Percentiles rank a stretch among this genome's conserved stretches.
These are phyloP conservation scores for Iris pallida DNA, from an alignment of 116 monocot species.

Conservation along the genomic window DNA sequence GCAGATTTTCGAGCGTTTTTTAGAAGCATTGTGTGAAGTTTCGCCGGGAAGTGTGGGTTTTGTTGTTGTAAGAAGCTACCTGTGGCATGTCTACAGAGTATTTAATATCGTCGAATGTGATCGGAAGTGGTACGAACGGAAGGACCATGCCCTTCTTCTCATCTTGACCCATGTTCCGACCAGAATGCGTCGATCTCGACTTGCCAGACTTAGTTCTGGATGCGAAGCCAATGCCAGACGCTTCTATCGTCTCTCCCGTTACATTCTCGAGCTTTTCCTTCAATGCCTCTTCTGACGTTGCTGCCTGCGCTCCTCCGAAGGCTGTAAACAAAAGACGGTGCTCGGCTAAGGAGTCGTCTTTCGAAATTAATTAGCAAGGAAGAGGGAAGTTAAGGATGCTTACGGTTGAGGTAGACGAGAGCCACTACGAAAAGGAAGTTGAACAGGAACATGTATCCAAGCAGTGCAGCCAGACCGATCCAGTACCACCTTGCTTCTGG, in stretches of 20 bases:
- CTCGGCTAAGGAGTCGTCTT: not conserved
- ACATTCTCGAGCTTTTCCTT: conserved; percentile 46
- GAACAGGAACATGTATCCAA: conserved; percentile 22
- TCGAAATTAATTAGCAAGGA: not conserved
- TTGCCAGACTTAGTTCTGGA: not conserved
- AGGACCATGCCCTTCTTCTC: conserved; percentile 53
- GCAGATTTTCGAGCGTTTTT: not conserved
- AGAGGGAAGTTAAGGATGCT: not conserved
- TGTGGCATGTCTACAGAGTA: conserved; percentile 49
- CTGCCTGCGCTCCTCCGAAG: conserved; percentile 12
- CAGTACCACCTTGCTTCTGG: conserved; percentile 35
- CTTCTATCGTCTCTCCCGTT: conserved; percentile 31
- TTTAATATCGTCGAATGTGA: conserved; percentile 41
- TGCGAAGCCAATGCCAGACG: not conserved
- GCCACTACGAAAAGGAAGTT: conserved; percentile 19
- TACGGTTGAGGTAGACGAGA: conserved; percentile 25
- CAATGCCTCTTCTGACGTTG: conserved; percentile 41
- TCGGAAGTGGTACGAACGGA: conserved; percentile 45
- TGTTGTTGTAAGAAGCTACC: conserved; percentile 7
- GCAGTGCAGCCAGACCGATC: conserved; percentile 23
- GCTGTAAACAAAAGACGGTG: not conserved
- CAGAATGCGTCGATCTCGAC: not conserved
- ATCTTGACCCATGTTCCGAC: not conserved
- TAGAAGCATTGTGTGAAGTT: not conserved
- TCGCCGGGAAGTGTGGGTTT: not conserved